A percentile compares a stretch with the other conserved stretches of the same genome.
Conservation (phyloP, 1,284 basidiomycete genomes). For the Mycena sp. region DNA sequence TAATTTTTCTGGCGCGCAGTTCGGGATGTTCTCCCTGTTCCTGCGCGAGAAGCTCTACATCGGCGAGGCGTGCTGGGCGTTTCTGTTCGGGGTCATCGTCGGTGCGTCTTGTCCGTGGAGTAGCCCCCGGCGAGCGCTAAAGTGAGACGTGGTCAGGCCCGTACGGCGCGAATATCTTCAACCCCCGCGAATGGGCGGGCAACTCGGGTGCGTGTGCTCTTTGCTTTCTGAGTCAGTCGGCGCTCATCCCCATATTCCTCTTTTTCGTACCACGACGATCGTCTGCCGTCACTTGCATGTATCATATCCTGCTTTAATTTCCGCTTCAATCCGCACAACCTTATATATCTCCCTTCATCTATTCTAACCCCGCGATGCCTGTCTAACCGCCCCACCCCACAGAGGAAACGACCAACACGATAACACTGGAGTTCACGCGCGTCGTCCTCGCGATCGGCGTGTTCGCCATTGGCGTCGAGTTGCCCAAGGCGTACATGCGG, state of each 20-base stretch:
- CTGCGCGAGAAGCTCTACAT: slow-evolving; percentile 94
- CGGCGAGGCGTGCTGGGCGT: slow-evolving; percentile 97
- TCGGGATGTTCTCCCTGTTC: slow-evolving; percentile 94
- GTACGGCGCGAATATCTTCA: slow-evolving; percentile 86
- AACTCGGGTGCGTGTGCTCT: slow-evolving; percentile 55
- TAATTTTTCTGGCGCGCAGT: slow-evolving; percentile 56
- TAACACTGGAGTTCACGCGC: slow-evolving; percentile 93
- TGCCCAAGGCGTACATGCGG: slow-evolving; percentile 93
- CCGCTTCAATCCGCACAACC: neutral
- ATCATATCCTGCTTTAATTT: neutral
- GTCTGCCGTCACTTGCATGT: neutral
- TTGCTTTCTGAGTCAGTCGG: neutral
- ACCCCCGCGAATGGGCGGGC: slow-evolving; percentile 86
- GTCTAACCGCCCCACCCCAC: neutral
- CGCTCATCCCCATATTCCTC: neutral
- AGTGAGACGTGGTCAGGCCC: slow-evolving; percentile 63
- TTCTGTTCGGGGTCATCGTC: slow-evolving; percentile 94
- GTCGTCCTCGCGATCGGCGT: slow-evolving; percentile 97
- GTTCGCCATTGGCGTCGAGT: slow-evolving; percentile 96
- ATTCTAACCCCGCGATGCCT: too few relatives aligned
- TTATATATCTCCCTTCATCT: too few relatives aligned
- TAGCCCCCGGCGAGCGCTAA: slow-evolving; percentile 7
- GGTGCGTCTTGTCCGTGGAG: slow-evolving; percentile 54
- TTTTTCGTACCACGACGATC: neutral
- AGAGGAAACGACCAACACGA: slow-evolving; percentile 57